Evolutionary conservation across 1,284 basidiomycete genomes (phyloP), one percentile per base, ranked within the genome.

Genomic region (Pascua guehoae): DNA sequence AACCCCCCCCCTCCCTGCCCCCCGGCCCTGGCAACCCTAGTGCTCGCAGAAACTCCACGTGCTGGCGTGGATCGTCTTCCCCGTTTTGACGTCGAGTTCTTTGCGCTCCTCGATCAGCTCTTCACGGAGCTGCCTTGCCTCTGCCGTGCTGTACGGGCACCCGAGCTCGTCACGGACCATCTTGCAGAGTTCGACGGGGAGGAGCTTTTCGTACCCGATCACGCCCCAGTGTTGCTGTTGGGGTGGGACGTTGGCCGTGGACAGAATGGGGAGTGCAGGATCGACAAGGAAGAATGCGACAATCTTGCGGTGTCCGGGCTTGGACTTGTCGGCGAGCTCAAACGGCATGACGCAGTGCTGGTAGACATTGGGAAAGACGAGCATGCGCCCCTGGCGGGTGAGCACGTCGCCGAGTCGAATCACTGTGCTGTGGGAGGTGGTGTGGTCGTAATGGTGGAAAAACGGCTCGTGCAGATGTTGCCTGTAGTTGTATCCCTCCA

Each of bases 241-340:
- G 14, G 60, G 60, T 14, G 60, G 60, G 0, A 62, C 54, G 18
- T 58, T 39, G 11, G 51, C 54, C 1, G 60, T 58, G 4, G 51
- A 49, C 17, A 54, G n/a, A 24, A 62, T 46, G 1, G 51, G 54
- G n/a, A 51, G 47, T 1, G 4, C 14, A 7, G 60, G 60, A 39
- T 56, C 60, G 49, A 62, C 60, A n/a, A 62, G 54, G 57, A 62
- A 62, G 12, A 62, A 42, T 8, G 60, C 60, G 12, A 62, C 48
- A 12, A 62, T 62, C 57, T 62, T 62, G 45, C 60, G 54, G 47
- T 62, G 60, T 2, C 60, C 51, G 0, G 37, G 17, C 16, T n/a
- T 32, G 8, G 32, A 43, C 38, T 51, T 51, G 43, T 52, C 59
- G 12, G 8, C 38, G 12, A 51, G 49, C 15, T 54, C 42, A 24